phyloP scores from a whole-genome alignment of 2,329 filamentous ascomycete species.

The Colletotrichum cuscutae region DNA sequence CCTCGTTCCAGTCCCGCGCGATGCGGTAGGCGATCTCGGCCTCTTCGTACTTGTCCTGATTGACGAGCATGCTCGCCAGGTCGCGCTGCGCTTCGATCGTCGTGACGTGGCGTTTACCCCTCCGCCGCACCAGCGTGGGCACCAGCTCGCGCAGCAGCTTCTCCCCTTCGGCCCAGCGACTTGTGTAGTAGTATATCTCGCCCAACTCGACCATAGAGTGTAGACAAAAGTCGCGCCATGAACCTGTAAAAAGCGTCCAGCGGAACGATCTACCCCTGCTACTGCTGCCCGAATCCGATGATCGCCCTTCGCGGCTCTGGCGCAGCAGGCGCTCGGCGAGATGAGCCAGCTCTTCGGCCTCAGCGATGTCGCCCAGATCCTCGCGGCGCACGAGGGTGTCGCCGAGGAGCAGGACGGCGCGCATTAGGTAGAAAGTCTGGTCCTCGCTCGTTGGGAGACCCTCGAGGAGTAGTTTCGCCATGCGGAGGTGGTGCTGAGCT shows the following conservation, averaged over 20 bases:
- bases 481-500: constrained; percentile 32
- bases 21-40: constrained; percentile 34
- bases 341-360: constrained; percentile 30
- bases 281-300: no score
- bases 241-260: constrained; percentile 32
- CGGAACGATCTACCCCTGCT: constrained; percentile 18
- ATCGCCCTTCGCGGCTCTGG: constrained; percentile 15
- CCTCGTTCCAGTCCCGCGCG: constrained; percentile 35
- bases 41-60: constrained; percentile 35
- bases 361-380: constrained; percentile 31
- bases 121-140: constrained; percentile 28
- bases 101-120: constrained; percentile 33
- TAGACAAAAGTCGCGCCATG: constrained; percentile 36
- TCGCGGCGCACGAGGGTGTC: constrained; percentile 36
- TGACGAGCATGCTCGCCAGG: constrained; percentile 36
- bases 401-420: constrained; percentile 35
- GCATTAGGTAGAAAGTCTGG: constrained; percentile 35
- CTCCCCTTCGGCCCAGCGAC: constrained; percentile 35
- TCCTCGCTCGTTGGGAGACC: constrained; percentile 28
- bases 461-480: constrained; percentile 31
- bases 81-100: constrained; percentile 37
- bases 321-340: constrained; percentile 31
- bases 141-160: constrained; percentile 35
- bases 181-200: constrained; percentile 39
- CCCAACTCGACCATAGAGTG: constrained; percentile 38